phyloP scores from a whole-genome alignment of 345 rosid genomes.

The Brassica incana region DNA sequence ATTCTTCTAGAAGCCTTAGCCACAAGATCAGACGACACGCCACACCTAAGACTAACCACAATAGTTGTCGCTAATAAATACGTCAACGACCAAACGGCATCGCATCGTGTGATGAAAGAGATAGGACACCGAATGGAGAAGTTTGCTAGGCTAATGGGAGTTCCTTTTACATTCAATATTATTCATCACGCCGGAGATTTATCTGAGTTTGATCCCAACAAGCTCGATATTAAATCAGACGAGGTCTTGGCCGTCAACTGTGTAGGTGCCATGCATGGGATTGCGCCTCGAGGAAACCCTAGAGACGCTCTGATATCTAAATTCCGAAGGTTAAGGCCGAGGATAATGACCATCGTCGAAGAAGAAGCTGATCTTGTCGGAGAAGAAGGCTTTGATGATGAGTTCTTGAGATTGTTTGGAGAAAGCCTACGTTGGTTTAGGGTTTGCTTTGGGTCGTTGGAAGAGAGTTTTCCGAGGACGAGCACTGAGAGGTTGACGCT shows the following conservation, averaged over 20 bases:
- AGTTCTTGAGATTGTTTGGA: conserved; percentile 64
- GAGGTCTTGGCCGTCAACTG: conserved; percentile 87
- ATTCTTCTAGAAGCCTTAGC: conserved; percentile 96
- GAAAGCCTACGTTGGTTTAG: conserved; percentile 87
- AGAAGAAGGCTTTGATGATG: conserved; percentile 56
- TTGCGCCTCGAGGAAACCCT: conserved; percentile 48
- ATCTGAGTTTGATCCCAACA: conserved; percentile 57
- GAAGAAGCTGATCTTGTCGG: conserved; percentile 81
- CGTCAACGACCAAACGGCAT: conserved; percentile 39
- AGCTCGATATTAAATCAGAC: conserved; percentile 55
- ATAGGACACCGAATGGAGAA: conserved; percentile 87
- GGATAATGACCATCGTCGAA: conserved; percentile 77
- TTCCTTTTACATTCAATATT: conserved; percentile 84
- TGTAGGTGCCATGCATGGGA: conserved; percentile 63
- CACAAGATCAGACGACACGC: conserved; percentile 87
- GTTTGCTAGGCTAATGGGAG: conserved; percentile 97
- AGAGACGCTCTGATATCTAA: conserved; percentile 65
- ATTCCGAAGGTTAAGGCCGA: conserved; percentile 64
- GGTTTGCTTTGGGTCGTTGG: conserved; percentile 85
- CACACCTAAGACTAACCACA: conserved; percentile 72
- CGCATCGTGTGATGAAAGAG: conserved; percentile 83
- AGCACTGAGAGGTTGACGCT: conserved; percentile 87
- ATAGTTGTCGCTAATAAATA: conserved; percentile 49
- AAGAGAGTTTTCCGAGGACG: conserved; percentile 72
- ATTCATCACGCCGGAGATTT: conserved; percentile 76